These are phyloP conservation scores for Wickerhamomyces hampshirensis DNA, from an alignment of 805 yeast species.

Conservation along the genomic window DNA sequence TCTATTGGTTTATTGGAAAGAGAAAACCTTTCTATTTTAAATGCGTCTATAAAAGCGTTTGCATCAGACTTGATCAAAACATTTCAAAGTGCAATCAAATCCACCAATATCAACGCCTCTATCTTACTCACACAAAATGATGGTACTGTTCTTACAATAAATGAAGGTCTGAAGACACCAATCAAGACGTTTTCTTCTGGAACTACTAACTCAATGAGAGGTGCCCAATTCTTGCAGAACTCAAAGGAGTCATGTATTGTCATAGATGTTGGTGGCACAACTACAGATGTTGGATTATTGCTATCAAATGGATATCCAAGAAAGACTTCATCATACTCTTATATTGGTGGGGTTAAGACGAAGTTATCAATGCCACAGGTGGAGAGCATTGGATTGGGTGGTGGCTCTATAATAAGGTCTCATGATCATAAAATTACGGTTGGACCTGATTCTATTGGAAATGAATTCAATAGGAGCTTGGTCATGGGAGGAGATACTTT, in stretches of 20 bases:
- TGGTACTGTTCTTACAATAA: conserved; percentile 41
- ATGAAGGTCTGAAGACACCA: conserved; percentile 37
- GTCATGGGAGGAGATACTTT: conserved; percentile 39
- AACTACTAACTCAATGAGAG: conserved; percentile 46
- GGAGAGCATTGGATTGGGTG: conserved; percentile 46
- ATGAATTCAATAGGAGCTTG: conserved; percentile 30
- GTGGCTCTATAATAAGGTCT: conserved; percentile 41
- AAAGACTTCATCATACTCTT: conserved; percentile 39
- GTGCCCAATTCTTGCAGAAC: conserved; percentile 37
- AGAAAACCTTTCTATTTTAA: conserved; percentile 43
- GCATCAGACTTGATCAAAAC: conserved; percentile 37
- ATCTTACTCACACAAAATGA: conserved; percentile 43
- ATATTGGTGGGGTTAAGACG: conserved; percentile 44
- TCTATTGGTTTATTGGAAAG: conserved; percentile 38
- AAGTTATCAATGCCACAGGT: conserved; percentile 48
- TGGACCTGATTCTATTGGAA: conserved; percentile 49
- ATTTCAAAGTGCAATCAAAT: conserved; percentile 33
- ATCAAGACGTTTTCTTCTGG: conserved; percentile 47
- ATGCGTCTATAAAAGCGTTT: conserved; percentile 39
- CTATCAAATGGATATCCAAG: conserved; percentile 43
- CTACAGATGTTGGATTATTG: conserved; percentile 43
- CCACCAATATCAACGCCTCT: conserved; percentile 34
- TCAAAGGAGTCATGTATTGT: conserved; percentile 31
- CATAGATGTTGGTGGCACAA: conserved; percentile 47
- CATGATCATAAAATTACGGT: conserved; percentile 26